Base-by-base conservation (phyloP, 495 filamentous ascomycete genomes). In the Sabuloglossum arenarium region DNA sequence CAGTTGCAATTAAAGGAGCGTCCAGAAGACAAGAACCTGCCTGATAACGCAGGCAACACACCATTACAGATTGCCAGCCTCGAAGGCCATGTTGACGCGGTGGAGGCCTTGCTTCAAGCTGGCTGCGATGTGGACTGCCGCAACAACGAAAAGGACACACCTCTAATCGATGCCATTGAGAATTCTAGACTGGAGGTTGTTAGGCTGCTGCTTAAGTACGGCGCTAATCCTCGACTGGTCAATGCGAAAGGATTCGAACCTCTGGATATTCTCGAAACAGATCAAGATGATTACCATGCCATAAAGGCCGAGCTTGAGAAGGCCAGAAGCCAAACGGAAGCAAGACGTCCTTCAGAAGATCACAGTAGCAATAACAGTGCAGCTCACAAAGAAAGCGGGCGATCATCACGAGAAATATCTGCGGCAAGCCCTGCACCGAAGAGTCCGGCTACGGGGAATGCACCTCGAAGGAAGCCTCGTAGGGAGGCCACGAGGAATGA, bases 141-240 rank as follows among this genome's bases (percentile, higher is more conserved):
- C 63, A 84, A 88, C 51, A 75, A 77, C 53, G 86, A 94, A 61
- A 84, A 83, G 64, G 91, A 98, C 60, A 95, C 91, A 0, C 93
- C 91, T 21, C 73, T 98, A 31, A 84, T 97, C 43, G 91, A 98
- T 71, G 91, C 91, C 0, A 85, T 95, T 28, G 90, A 96, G 61
- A 97, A 97, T 63, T 84, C 87, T 1, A 86, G 97, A 63, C 64
- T 93, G 4, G 86, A 83, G n/a, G 88, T 96, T 11, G 87, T 98
- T 21, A 85, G 81, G 63, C 72, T 93, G 11, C 68, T 96, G 28
- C 75, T 98, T 9, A 79, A 82, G 31, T 85, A 85, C 24, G 87
- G 88, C 30, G 88, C 89, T 6, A 89, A 98, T 61, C 93, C 91
- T 21, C 81, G 85, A 43, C 82, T 84, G 57, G 77, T 86, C 16